Percentiles rank a stretch among this genome's conserved stretches.
phyloP scores from a whole-genome alignment of 371 early-diverging fungal species.

The Batrachochytrium dendrobatidis region DNA sequence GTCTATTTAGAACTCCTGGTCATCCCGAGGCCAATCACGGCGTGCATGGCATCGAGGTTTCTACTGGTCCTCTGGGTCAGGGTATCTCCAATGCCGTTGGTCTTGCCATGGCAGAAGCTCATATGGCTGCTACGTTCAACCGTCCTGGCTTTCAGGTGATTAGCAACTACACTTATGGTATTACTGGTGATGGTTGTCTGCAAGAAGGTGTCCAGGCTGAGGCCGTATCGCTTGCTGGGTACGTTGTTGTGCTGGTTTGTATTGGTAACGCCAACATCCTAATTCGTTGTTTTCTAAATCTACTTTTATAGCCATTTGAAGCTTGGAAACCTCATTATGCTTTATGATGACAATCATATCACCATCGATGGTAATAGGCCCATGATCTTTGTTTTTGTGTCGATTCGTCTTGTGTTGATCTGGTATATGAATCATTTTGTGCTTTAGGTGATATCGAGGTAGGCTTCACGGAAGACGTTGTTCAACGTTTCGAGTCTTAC shows the following conservation, averaged over 20 bases:
- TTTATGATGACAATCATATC: conserved; percentile 97
- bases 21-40: conserved; percentile 82
- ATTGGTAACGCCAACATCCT: neutral
- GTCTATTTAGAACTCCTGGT: conserved; percentile 70
- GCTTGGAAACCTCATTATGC: conserved; percentile 90
- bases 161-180: conserved; percentile 78
- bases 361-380: conserved; percentile 80
- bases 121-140: conserved; percentile 88
- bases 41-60: conserved; percentile 92
- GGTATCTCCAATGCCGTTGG: conserved; percentile 96
- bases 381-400: conserved; percentile 5
- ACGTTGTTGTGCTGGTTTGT: conserved; percentile 18
- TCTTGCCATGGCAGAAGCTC: conserved; percentile 86
- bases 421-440: too few species aligned
- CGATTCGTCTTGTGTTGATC: too few species aligned
- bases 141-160: conserved; percentile 73
- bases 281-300: neutral
- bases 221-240: conserved; percentile 96
- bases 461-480: conserved; percentile 92
- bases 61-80: conserved; percentile 99
- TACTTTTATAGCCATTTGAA: conserved; percentile 69
- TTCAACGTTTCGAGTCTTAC: conserved; percentile 83
- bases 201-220: conserved; percentile 98
- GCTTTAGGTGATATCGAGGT: conserved; percentile 65
- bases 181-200: conserved; percentile 98